Percentiles rank a stretch among this genome's conserved stretches.
These are phyloP conservation scores for Hemisphaericaspora subhashii DNA, from an alignment of 1,139 yeast species.

Conservation along the genomic window DNA sequence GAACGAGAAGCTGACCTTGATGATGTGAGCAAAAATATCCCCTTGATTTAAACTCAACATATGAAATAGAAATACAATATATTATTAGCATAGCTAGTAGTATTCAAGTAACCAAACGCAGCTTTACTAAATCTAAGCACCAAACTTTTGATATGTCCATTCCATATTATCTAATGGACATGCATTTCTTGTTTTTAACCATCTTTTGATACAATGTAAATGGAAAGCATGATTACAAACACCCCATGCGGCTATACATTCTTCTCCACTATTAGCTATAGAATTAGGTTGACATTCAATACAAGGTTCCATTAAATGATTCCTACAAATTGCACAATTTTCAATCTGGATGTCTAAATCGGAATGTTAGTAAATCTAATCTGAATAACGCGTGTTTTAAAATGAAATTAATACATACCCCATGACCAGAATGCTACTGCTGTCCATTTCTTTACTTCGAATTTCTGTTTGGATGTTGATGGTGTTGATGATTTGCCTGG, in stretches of 20 bases:
- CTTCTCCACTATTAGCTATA: slow-evolving; percentile 63
- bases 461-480: slow-evolving; percentile 30
- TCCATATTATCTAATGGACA: slow-evolving; percentile 96
- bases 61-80: too few relatives aligned
- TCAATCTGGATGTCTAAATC: slow-evolving; percentile 75
- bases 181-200: slow-evolving; percentile 96
- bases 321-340: slow-evolving; percentile 97
- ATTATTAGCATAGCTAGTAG: neutral
- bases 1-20: too few relatives aligned
- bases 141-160: slow-evolving; percentile 88
- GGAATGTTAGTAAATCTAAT: slow-evolving; percentile 25
- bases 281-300: slow-evolving; percentile 93
- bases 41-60: too few relatives aligned
- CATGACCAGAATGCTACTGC: slow-evolving; percentile 99
- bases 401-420: slow-evolving; percentile 65
- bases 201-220: slow-evolving; percentile 91
- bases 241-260: slow-evolving; percentile 98
- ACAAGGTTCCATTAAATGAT: slow-evolving; percentile 98
- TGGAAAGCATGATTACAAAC: slow-evolving; percentile 93
- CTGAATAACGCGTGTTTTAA: too few relatives aligned
- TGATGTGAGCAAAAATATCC: too few relatives aligned
- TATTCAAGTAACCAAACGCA: neutral
- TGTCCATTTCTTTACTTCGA: slow-evolving; percentile 74
- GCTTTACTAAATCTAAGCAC: slow-evolving; percentile 26
- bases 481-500: slow-evolving; percentile 7